Evolutionary conservation across 495 filamentous ascomycete genomes (phyloP).

Genomic region (Penicillium bialowiezense): DNA sequence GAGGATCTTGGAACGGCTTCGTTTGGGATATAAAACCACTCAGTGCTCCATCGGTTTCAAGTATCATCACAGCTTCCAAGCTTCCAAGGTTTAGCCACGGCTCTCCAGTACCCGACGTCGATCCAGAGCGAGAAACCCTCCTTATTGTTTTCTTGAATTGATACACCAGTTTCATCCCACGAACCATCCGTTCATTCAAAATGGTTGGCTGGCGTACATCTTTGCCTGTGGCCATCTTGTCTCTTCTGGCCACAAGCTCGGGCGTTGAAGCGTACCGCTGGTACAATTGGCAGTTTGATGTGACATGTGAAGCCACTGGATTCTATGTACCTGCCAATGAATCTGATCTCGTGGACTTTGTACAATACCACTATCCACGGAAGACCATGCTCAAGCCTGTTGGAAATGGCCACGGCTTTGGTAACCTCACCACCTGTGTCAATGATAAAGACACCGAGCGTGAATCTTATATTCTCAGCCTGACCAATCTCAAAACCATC

Average conservation of each 20-base stretch:
- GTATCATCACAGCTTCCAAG: too few relatives aligned
- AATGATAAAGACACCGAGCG: constrained; percentile 9
- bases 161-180: too few relatives aligned
- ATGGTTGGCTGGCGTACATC: too few relatives aligned
- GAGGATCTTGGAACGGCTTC: too few relatives aligned
- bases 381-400: constrained; percentile 13
- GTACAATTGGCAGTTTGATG: constrained; percentile 23
- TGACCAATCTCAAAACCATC: constrained; percentile 16
- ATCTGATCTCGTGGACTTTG: constrained; percentile 5
- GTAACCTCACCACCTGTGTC: constrained; percentile 7
- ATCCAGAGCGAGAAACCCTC: too few relatives aligned
- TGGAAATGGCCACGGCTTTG: constrained; percentile 23
- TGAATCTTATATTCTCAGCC: constrained; percentile 12
- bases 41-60: too few relatives aligned
- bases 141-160: too few relatives aligned
- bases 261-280: constrained; percentile 18
- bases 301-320: constrained; percentile 15
- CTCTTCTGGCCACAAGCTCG: constrained; percentile 7
- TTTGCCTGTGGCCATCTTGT: too few relatives aligned
- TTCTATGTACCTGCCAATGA: constrained; percentile 13
- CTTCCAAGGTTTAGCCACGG: too few relatives aligned
- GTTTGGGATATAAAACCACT: too few relatives aligned
- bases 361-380: constrained; percentile 14
- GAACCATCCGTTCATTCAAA: too few relatives aligned
- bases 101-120: too few relatives aligned